Evolutionary conservation across 1,139 yeast species (phyloP).

Genomic region (Protomyces lactucae-debilis): DNA sequence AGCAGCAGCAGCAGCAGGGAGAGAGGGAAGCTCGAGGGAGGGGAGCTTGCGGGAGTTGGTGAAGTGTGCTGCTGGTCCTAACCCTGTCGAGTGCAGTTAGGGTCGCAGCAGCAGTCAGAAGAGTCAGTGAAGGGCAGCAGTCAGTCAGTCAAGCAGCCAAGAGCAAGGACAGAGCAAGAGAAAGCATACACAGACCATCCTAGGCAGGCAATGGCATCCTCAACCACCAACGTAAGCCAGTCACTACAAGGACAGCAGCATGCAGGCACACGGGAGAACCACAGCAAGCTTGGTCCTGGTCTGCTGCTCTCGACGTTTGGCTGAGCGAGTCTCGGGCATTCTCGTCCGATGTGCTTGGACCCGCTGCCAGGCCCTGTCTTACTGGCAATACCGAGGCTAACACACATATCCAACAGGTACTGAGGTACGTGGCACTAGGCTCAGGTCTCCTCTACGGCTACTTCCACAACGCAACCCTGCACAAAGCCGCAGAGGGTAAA

Average conservation of each 20-base stretch:
- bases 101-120: too few relatives aligned
- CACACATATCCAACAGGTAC: constrained; percentile 47
- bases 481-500: constrained; percentile 54
- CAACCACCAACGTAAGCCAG: neutral
- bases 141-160: neutral
- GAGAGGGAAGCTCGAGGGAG: neutral
- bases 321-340: too few relatives aligned
- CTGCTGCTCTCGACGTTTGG: too few relatives aligned
- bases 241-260: too few relatives aligned
- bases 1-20: neutral
- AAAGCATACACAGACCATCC: neutral
- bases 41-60: neutral
- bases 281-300: too few relatives aligned
- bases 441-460: constrained; percentile 89
- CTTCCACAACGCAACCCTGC: constrained; percentile 69
- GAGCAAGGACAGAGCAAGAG: neutral
- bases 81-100: neutral
- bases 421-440: constrained; percentile 89
- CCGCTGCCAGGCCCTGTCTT: too few relatives aligned
- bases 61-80: neutral
- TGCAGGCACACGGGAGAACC: too few relatives aligned
- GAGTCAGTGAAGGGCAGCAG: neutral
- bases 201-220: neutral
- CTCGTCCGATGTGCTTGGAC: too few relatives aligned
- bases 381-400: neutral